Conservation (phyloP, 257 asterid genomes). For the Verbena officinalis region DNA sequence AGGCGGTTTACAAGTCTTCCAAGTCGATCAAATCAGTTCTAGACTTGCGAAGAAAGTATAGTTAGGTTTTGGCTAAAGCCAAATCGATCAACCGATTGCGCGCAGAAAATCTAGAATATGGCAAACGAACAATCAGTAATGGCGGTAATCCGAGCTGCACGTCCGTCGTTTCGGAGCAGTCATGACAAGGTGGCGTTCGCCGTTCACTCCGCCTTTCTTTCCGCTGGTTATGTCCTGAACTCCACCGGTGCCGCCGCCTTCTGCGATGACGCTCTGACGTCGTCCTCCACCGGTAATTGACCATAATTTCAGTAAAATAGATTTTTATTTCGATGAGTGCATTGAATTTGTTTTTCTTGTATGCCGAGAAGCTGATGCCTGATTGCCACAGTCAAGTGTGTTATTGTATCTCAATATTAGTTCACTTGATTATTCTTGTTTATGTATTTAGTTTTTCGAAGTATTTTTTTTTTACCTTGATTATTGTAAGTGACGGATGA, state of each 20-base stretch:
- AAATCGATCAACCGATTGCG: background rate
- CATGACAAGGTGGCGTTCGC: conserved; percentile 60
- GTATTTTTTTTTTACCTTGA: background rate
- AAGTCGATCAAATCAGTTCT: background rate
- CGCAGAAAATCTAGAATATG: conserved; percentile 22
- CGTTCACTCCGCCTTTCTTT: conserved; percentile 51
- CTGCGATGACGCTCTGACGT: conserved; percentile 38
- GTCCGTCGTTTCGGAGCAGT: conserved; percentile 55
- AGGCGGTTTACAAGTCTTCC: too few species aligned
- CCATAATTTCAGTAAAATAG: background rate
- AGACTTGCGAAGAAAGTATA: background rate
- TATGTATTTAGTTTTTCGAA: background rate
- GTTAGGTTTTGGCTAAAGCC: background rate
- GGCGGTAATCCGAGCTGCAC: conserved; percentile 56
- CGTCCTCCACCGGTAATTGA: conserved; percentile 45
- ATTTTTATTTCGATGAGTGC: background rate
- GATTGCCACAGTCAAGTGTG: background rate
- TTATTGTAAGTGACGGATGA: background rate
- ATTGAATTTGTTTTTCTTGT: background rate
- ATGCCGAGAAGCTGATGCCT: background rate
- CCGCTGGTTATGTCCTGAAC: conserved; percentile 54
- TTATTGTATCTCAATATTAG: background rate
- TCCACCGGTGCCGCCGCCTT: conserved; percentile 58
- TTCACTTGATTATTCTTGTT: background rate
- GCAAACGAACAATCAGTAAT: conserved; percentile 46